phyloP scores from a whole-genome alignment of 768 basidiomycete genomes.

The Hypholoma sublateritium region DNA sequence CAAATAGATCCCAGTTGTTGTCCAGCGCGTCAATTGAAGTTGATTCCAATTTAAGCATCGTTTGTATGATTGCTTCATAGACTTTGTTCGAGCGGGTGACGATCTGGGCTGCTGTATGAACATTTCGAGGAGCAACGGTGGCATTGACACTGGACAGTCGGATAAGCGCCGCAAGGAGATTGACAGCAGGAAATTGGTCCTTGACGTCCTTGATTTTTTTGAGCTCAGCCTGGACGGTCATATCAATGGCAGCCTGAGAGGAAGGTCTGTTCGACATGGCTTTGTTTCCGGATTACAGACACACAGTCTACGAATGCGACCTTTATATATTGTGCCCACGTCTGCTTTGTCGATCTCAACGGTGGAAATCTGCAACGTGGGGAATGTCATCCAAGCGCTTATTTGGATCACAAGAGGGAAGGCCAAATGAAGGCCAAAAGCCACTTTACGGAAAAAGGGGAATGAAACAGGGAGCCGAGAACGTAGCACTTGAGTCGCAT shows the following conservation, averaged over 20 bases:
- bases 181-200: slow-evolving; percentile 16
- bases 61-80: slow-evolving; percentile 19
- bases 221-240: background rate
- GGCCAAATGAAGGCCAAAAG: too few relatives aligned
- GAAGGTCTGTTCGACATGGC: background rate
- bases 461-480: too few relatives aligned
- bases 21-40: slow-evolving; percentile 8
- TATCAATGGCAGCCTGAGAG: background rate
- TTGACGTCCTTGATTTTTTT: slow-evolving; percentile 2
- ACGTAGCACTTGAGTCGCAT: too few relatives aligned
- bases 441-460: too few relatives aligned
- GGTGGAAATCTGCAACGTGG: too few relatives aligned
- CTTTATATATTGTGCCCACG: too few relatives aligned
- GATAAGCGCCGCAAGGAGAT: slow-evolving; percentile 20
- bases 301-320: too few relatives aligned
- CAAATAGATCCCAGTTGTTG: slow-evolving; percentile 11
- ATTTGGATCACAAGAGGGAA: too few relatives aligned
- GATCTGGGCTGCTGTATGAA: slow-evolving; percentile 16
- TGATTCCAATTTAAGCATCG: slow-evolving; percentile 17
- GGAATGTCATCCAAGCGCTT: too few relatives aligned
- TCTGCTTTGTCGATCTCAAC: too few relatives aligned
- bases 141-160: slow-evolving; percentile 12
- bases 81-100: slow-evolving; percentile 13
- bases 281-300: too few relatives aligned
- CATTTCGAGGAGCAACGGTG: slow-evolving; percentile 15